These are phyloP conservation scores for Pseudogymnoascus sp. DNA, from an alignment of 2,329 filamentous ascomycete genomes.

Conservation along the genomic window DNA sequence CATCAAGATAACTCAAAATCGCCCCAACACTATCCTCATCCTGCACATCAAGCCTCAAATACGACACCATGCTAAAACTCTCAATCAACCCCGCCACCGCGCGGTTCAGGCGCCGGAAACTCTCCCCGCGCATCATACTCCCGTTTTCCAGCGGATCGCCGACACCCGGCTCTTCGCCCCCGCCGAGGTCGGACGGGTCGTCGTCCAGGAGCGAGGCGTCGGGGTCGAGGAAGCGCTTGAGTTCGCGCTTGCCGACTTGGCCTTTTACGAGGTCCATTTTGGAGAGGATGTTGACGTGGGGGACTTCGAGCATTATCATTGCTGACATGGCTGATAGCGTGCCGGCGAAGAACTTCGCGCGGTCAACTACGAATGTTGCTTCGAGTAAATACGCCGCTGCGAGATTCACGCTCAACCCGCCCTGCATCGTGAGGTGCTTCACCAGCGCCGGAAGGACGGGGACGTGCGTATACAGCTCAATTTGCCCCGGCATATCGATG, in stretches of 20 bases:
- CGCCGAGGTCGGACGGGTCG: conserved; percentile 45
- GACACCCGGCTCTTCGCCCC: conserved; percentile 37
- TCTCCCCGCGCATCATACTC: conserved; percentile 70
- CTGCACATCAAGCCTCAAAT: conserved; percentile 79
- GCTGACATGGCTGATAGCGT: conserved; percentile 95
- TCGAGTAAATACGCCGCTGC: conserved; percentile 93
- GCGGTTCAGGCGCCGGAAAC: conserved; percentile 74
- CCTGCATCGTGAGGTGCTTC: conserved; percentile 68
- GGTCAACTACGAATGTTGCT: conserved; percentile 89
- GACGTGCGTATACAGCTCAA: conserved; percentile 96
- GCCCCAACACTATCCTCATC: conserved; percentile 84
- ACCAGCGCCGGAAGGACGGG: conserved; percentile 81
- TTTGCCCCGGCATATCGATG: conserved; percentile 98
- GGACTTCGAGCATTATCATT: conserved; percentile 97
- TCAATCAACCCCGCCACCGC: conserved; percentile 89
- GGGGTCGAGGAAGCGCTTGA: conserved; percentile 84
- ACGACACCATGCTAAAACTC: conserved; percentile 97
- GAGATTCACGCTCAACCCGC: conserved; percentile 78
- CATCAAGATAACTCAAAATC: conserved; percentile 86
- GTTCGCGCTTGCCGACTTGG: conserved; percentile 74
- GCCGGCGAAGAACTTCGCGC: conserved; percentile 94
- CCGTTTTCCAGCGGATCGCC: conserved; percentile 51
- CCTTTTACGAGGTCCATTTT: conserved; percentile 98
- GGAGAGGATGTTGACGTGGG: conserved; percentile 89
- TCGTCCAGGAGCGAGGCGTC: conserved; percentile 77